Evolutionary conservation across 192 early-diverging fungal species (phyloP).

Genomic region (Gorgonomyces haynaldii): DNA sequence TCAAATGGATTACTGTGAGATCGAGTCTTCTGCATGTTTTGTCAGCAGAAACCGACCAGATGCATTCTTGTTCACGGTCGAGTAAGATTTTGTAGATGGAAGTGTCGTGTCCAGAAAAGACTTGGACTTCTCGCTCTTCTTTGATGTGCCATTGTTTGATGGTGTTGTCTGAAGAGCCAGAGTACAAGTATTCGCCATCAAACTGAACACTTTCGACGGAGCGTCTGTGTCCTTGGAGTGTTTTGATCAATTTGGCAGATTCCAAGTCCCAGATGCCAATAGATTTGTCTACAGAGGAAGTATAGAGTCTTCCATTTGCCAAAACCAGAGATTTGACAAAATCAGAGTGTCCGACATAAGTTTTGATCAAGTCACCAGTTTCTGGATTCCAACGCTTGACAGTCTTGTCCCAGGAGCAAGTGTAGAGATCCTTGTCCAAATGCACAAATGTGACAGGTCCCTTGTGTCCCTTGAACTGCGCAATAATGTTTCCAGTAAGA

Average conservation of each 20-base stretch:
- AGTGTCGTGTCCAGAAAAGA: conserved; percentile 62
- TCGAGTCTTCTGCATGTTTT: conserved; percentile 83
- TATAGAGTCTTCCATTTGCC: conserved; percentile 12
- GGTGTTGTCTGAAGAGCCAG: conserved; percentile 72
- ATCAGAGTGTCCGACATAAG: conserved; percentile 68
- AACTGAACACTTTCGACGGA: conserved; percentile 46
- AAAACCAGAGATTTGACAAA: conserved; percentile 73
- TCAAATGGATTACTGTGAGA: conserved; percentile 43
- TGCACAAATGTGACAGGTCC: conserved; percentile 42
- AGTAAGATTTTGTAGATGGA: conserved; percentile 55
- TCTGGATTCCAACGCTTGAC: conserved; percentile 71
- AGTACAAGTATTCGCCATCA: conserved; percentile 20
- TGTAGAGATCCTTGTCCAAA: conserved; percentile 43
- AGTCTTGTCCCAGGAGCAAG: conserved; percentile 93
- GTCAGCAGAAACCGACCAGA: conserved; percentile 87
- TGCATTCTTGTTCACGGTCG: conserved; percentile 37
- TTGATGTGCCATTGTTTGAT: conserved; percentile 65
- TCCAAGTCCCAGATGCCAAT: conserved; percentile 59
- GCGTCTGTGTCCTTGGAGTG: conserved; percentile 36
- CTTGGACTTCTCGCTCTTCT: conserved; percentile 35
- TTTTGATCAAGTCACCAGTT: conserved; percentile 53
- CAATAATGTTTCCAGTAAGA: conserved; percentile 37
- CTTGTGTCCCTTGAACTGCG: conserved; percentile 32
- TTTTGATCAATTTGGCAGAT: conserved; percentile 30
- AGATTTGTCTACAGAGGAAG: conserved; percentile 65